Base-by-base conservation (phyloP, 768 basidiomycete genomes). In the Panaeolus cyanescens region DNA sequence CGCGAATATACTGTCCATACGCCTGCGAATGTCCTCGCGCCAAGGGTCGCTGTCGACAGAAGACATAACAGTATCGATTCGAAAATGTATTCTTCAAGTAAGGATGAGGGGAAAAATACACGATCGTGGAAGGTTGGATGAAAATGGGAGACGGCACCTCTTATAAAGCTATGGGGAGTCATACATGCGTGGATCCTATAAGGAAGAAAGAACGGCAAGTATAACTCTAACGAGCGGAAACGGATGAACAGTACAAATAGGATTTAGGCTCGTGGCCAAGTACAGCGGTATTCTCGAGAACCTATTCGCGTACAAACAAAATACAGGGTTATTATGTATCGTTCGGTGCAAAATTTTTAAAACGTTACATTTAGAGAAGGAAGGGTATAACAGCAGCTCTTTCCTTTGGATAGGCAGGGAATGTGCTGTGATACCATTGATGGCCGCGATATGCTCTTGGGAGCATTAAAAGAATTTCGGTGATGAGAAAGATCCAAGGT, bases 391-490 rank as follows among this genome's bases (percentile, higher is more conserved):
- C 85, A 3, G 83, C 86, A 69, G 84, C 92, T 65, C 95, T 79
- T 32, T 90, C 84, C 62, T 80, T 81, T 1, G 95, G 93, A 72
- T 95, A 98, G n/a, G 70, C 67, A 54, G 88, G 84, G 5, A 83
- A 82, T 70, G 98, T 96, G 56, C 82, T 89, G 59, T 76, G 62
- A 72, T 99, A 98, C 96, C 96, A 99, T 64, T 66, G 68, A 67
- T 97, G 95, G 1, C 93, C 94, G 56, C 85, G 85, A 58, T 89
- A 82, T 2, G 92, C 92, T 22, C 96, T 78, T 0, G 94, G 91
- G 12, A 91, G 66, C 96, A 98, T 98, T 22, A 86, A 60, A 17
- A 84, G 70, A 1, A 98, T 61, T 71, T 96, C 94, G 2, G 85
- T 74, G 20, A 87, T 42, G 30, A 96, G 66, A 75, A 99, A 98